Evolutionary conservation across 2,329 filamentous ascomycete species (phyloP), one percentile per base, ranked within the genome.

Genomic region (Aspergillus floridensis): DNA sequence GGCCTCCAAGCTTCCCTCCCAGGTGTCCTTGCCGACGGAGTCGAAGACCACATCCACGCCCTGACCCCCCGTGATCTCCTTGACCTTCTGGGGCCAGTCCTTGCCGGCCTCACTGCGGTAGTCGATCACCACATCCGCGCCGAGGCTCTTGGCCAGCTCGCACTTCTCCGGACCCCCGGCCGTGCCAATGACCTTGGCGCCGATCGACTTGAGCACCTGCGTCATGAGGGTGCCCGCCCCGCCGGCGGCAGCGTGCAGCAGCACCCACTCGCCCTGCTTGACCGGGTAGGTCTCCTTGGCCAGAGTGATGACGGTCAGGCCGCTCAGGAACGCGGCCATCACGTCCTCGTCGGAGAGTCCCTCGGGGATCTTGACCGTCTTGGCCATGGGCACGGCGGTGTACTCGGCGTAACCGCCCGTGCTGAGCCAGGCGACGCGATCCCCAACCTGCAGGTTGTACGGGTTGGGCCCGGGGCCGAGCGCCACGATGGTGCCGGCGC

Each of bases 201-300:
- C 92, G 2, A 92, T 80, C 0, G 83, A 80, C 65, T 83, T 84
- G 46, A 96, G 78, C 65, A 96, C 77, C 80, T 96, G 91, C 44
- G 86, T 86, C 29, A 96, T 82, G 76, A 90, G 84, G 48, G 88
- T 78, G 0, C 90, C 91, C 0, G 92, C 90, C 16, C 92, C 92
- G 16, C 92, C 92, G 0, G 92, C 92, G 0, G 92, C 92, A 0
- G 92, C 92, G 67, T 95, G 91, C 16, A 96, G 86, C 2, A 96
- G 84, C 0, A 92, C 82, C 87, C 89, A 95, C 66, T 96, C 91
- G 1, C 88, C 90, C 65, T 85, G 82, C 72, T 91, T 81, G 6
- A 93, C 90, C 0, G 80, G 70, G 64, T 89, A 81, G 4, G 89
- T 85, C 73, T 96, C 92, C 58, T 88, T 85, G 60, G 92, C 85